Percentiles rank a stretch among this genome's conserved stretches.
These are phyloP conservation scores for Cymbopogon citratus DNA, from an alignment of 176 grass and related monocot species.

Conservation along the genomic window DNA sequence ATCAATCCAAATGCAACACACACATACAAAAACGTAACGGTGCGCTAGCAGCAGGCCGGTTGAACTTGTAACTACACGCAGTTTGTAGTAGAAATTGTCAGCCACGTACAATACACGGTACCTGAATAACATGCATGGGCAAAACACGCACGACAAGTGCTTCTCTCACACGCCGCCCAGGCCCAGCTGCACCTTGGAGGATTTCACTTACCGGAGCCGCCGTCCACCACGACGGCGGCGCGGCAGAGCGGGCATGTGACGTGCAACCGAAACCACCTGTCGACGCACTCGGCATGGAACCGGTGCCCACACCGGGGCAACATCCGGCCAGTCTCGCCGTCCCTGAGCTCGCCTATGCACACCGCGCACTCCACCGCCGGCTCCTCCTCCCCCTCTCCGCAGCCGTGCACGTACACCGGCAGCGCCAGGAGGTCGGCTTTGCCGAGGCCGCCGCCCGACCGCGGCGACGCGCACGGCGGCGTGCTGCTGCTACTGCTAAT, in stretches of 20 bases:
- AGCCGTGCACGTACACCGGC: slow-evolving; percentile 43
- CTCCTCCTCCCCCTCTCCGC: not conserved
- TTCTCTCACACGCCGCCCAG: no score
- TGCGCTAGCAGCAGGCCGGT: no score
- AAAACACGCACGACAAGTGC: no score
- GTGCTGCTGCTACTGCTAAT: not conserved
- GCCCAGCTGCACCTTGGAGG: no score
- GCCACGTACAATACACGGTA: no score
- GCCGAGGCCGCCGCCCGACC: not conserved
- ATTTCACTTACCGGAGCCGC: not conserved
- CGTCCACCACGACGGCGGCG: not conserved
- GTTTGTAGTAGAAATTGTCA: no score
- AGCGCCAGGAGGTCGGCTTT: slow-evolving; percentile 34
- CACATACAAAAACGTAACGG: no score
- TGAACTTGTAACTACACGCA: no score
- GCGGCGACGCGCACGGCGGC: slow-evolving; percentile 23
- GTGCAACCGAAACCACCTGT: slow-evolving; percentile 51
- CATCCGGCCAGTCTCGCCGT: slow-evolving; percentile 36
- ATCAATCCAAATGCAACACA: no score
- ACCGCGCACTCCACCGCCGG: slow-evolving; percentile 40
- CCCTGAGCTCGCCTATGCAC: slow-evolving; percentile 48
- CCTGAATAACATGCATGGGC: no score
- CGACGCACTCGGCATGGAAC: slow-evolving; percentile 60
- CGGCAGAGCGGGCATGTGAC: slow-evolving; percentile 49
- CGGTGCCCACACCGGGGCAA: slow-evolving; percentile 50